Conservation (phyloP, 2,329 filamentous ascomycete genomes). For the Microcyclospora pomicola region DNA sequence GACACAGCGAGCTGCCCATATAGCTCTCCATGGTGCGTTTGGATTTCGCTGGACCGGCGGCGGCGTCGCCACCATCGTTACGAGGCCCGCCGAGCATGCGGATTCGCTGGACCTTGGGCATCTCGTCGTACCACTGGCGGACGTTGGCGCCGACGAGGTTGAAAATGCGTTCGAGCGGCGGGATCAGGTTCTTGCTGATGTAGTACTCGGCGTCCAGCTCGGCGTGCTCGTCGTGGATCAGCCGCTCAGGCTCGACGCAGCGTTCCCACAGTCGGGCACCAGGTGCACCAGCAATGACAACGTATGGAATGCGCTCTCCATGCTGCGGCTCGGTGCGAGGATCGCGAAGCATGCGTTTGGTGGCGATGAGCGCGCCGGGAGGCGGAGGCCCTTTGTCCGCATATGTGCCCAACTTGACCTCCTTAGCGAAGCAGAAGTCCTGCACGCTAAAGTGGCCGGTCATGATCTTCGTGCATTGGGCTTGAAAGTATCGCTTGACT, state of each 20-base stretch:
- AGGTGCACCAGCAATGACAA: constrained; percentile 78
- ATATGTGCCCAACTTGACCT: constrained; percentile 84
- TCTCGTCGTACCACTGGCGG: constrained; percentile 83
- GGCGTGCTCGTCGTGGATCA: constrained; percentile 62
- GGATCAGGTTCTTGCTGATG: constrained; percentile 89
- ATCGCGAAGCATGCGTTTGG: constrained; percentile 74
- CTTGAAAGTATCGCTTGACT: constrained; percentile 81
- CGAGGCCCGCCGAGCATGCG: constrained; percentile 37
- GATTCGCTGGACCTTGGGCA: constrained; percentile 78
- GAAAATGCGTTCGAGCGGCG: constrained; percentile 89
- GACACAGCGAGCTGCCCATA: constrained; percentile 65
- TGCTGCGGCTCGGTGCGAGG: constrained; percentile 82
- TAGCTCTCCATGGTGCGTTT: constrained; percentile 81
- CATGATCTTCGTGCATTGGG: constrained; percentile 87
- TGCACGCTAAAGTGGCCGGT: constrained; percentile 74
- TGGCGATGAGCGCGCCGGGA: constrained; percentile 77
- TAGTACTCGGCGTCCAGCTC: constrained; percentile 93
- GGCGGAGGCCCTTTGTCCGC: constrained; percentile 66
- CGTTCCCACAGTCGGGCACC: constrained; percentile 77
- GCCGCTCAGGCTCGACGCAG: constrained; percentile 72
- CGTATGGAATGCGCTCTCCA: constrained; percentile 87
- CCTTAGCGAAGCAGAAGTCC: constrained; percentile 89
- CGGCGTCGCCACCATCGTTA: constrained; percentile 10
- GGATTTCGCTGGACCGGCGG: constrained; percentile 13
- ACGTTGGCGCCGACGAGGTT: constrained; percentile 91